Evolutionary conservation across 192 early-diverging fungal genomes (phyloP), one percentile per base, ranked within the genome.

Genomic region (Rhizophagus clarus): DNA sequence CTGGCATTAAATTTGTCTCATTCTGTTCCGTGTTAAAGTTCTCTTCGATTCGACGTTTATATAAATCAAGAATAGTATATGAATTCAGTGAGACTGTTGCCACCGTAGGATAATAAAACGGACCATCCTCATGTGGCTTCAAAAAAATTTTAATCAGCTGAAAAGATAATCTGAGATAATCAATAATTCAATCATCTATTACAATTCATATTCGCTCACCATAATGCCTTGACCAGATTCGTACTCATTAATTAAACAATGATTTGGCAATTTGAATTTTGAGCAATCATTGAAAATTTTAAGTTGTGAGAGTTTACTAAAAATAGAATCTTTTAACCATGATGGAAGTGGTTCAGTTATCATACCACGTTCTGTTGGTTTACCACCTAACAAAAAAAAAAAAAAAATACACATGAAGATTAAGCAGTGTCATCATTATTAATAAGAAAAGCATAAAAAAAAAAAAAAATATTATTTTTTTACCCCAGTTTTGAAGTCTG

Each of bases 401-500:
- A n/a, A n/a, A n/a, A n/a, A 10, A 9, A 26, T 31, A 29, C 15
- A 69, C 14, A 20, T 20, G 34, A 28, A 17, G n/a, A 24, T 45
- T 40, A 34, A 32, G 32, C 34, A 34, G 15, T n/a, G 56, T 7
- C 26, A 76, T n/a, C 2, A 26, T 34, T 29, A 49, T 67, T 28
- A 29, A 6, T 3, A n/a, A 60, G 2, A 42, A 3, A 10, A 11
- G 51, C 49, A 34, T 73, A 22, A 26, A 29, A 49, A 29, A 61
- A 11, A 40, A 63, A 4, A 1, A 12, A 4, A 4, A 14, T 6
- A 32, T n/a, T n/a, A 34, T 34, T 74, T 47, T 45, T 76, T 47
- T 85, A 85, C 87, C 87, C 87, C 87, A 88, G 63, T 86, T 88
- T 74, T 88, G 87, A 10, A 88, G 77, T 75, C 86, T 87, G 56